Conservation (phyloP, 306 rosid genomes). For the Cicer cuneatum region DNA sequence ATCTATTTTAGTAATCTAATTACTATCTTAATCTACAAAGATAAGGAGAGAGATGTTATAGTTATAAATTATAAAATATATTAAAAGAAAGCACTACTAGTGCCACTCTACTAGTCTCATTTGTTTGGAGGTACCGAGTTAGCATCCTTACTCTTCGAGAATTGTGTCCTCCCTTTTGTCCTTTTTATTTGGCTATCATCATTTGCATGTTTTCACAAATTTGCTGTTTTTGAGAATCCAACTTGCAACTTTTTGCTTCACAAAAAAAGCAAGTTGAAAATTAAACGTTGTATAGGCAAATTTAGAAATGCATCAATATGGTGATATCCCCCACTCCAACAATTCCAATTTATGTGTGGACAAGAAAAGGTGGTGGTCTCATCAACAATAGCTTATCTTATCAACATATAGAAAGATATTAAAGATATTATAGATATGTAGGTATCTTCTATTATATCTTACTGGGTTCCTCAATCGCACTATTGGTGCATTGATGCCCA, state of each 20-base stretch:
- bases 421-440: conserved; percentile 21
- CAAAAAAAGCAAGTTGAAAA: background rate
- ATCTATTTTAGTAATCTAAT: too few relatives aligned
- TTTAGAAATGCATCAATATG: conserved; percentile 3
- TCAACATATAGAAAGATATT: background rate
- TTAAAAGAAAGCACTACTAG: background rate
- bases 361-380: conserved; percentile 20
- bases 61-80: background rate
- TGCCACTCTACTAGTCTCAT: background rate
- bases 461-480: conserved; percentile 25
- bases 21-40: too few relatives aligned
- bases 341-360: conserved; percentile 32
- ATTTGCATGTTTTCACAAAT: conserved; percentile 3
- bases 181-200: background rate
- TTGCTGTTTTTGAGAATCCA: conserved; percentile 20
- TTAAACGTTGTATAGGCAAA: background rate
- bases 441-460: background rate
- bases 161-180: background rate
- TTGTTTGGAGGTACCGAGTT: background rate
- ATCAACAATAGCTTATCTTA: conserved; percentile 5
- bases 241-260: conserved; percentile 20
- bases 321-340: background rate
- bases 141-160: background rate
- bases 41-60: too few relatives aligned
- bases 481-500: conserved; percentile 30